phyloP scores from a whole-genome alignment of 2,329 filamentous ascomycete genomes.

The Claviceps pusilla region DNA sequence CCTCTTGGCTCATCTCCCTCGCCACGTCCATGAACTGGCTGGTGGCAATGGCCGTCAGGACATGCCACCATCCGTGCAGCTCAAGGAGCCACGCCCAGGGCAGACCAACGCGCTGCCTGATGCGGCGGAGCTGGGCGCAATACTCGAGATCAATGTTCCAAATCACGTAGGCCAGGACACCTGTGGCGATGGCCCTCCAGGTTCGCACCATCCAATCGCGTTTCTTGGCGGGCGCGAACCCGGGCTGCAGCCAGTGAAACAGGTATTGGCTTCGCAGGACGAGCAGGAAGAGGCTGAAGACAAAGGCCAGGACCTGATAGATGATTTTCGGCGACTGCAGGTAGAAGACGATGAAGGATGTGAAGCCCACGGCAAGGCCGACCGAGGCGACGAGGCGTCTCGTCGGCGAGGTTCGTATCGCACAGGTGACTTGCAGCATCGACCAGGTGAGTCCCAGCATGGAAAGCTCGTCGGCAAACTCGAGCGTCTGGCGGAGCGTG shows the following conservation, averaged over 20 bases:
- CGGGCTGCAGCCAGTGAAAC: slow-evolving; percentile 15
- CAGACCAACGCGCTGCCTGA: slow-evolving; percentile 31
- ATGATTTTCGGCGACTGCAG: slow-evolving; percentile 26
- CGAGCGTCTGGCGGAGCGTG: slow-evolving; percentile 25
- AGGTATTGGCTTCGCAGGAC: slow-evolving; percentile 21
- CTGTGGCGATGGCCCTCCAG: slow-evolving; percentile 17
- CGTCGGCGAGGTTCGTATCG: slow-evolving; percentile 25
- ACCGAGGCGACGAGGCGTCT: slow-evolving; percentile 19
- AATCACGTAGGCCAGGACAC: slow-evolving; percentile 32
- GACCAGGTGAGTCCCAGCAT: slow-evolving; percentile 40
- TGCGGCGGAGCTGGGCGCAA: slow-evolving; percentile 31
- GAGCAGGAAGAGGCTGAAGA: slow-evolving; percentile 17
- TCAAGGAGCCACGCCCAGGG: slow-evolving; percentile 42
- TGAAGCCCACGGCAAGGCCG: slow-evolving; percentile 25
- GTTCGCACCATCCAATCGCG: slow-evolving; percentile 13
- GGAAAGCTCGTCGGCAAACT: slow-evolving; percentile 41
- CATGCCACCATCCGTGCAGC: slow-evolving; percentile 50
- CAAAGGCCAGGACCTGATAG: slow-evolving; percentile 27
- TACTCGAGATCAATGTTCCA: slow-evolving; percentile 43
- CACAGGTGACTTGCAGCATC: slow-evolving; percentile 34
- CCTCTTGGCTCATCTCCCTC: slow-evolving; percentile 14
- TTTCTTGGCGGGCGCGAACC: slow-evolving; percentile 14
- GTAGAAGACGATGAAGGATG: slow-evolving; percentile 27
- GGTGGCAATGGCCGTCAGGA: slow-evolving; percentile 41
- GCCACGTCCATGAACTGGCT: slow-evolving; percentile 23